A percentile compares a stretch with the other conserved stretches of the same genome.
Evolutionary conservation across 805 yeast species (phyloP).

Genomic region (Wilhelminamyces savonicus): DNA sequence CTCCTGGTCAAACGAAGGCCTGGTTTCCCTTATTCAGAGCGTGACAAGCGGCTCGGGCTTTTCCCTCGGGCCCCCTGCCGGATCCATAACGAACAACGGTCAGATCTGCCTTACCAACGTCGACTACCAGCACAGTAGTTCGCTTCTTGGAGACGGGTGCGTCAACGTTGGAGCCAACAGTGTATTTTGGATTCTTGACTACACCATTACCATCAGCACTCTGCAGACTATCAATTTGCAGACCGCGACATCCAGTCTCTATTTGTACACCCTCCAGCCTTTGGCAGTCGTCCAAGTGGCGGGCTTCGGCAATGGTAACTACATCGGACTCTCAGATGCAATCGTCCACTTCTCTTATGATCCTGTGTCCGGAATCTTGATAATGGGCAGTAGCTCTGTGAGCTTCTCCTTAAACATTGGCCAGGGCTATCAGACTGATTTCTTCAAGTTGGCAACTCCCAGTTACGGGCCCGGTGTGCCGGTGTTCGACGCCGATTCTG

Average conservation of each 20-base stretch:
- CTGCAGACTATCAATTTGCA: too few relatives aligned
- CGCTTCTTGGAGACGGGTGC: slow-evolving; percentile 20
- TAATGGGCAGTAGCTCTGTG: neutral
- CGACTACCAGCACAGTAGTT: slow-evolving; percentile 14
- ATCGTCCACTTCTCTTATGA: too few relatives aligned
- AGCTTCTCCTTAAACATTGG: slow-evolving; percentile 7
- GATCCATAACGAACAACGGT: slow-evolving; percentile 17
- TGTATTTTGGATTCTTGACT: too few relatives aligned
- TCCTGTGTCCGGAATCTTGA: too few relatives aligned
- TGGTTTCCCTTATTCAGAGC: too few relatives aligned
- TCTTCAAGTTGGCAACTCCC: slow-evolving; percentile 9
- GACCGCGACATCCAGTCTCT: too few relatives aligned
- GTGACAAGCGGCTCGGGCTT: too few relatives aligned
- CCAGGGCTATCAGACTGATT: slow-evolving; percentile 12
- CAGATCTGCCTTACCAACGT: slow-evolving; percentile 19
- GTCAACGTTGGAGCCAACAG: slow-evolving; percentile 1
- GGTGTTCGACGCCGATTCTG: slow-evolving; percentile 6
- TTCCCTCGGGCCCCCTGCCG: slow-evolving; percentile 3
- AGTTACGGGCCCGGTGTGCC: slow-evolving; percentile 10
- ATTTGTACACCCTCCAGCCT: too few relatives aligned
- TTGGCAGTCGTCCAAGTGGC: neutral
- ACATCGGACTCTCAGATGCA: neutral
- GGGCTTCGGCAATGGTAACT: slow-evolving; percentile 1
- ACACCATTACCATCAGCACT: too few relatives aligned
- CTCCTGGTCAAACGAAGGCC: too few relatives aligned